A percentile compares a stretch with the other conserved stretches of the same genome.
Conservation (phyloP, 805 yeast genomes). For the Schwanniomyces yamadae region DNA sequence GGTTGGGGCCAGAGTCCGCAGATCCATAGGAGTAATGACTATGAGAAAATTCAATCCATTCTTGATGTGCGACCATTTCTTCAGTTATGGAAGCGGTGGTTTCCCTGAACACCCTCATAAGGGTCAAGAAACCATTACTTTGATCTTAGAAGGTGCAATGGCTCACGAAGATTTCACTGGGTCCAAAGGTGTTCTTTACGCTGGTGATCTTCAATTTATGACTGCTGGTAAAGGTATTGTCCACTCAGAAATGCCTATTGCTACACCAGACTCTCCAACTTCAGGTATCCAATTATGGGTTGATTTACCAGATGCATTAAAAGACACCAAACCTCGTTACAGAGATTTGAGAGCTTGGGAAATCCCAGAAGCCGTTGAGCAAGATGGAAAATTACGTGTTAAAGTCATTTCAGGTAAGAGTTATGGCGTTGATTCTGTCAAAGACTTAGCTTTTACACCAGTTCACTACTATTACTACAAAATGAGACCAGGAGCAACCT, state of each 20-base stretch:
- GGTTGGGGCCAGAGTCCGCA: conserved; percentile 81
- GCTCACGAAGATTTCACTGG: conserved; percentile 76
- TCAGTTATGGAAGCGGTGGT: conserved; percentile 62
- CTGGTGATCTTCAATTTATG: conserved; percentile 92
- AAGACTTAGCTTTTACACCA: conserved; percentile 81
- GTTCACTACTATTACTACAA: conserved; percentile 68
- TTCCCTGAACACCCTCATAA: conserved; percentile 43
- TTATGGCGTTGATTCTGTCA: conserved; percentile 70
- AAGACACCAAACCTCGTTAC: conserved; percentile 69
- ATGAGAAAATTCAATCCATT: conserved; percentile 81
- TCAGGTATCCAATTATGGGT: conserved; percentile 88
- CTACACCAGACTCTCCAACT: conserved; percentile 43
- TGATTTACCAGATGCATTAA: conserved; percentile 66
- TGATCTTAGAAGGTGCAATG: conserved; percentile 32
- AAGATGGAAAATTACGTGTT: conserved; percentile 59
- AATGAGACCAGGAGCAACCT: conserved; percentile 63
- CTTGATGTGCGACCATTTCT: conserved; percentile 77
- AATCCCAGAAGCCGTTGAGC: conserved; percentile 66
- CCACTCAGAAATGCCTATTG: conserved; percentile 83
- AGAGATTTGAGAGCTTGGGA: conserved; percentile 71
- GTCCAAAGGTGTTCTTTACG: conserved; percentile 66
- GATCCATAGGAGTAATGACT: conserved; percentile 70
- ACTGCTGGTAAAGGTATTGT: conserved; percentile 88
- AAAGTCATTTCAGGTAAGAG: conserved; percentile 76
- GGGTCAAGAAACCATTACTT: conserved; percentile 40